These are phyloP conservation scores for Lachnellula arida DNA, from an alignment of 2,329 filamentous ascomycete genomes.

Conservation along the genomic window DNA sequence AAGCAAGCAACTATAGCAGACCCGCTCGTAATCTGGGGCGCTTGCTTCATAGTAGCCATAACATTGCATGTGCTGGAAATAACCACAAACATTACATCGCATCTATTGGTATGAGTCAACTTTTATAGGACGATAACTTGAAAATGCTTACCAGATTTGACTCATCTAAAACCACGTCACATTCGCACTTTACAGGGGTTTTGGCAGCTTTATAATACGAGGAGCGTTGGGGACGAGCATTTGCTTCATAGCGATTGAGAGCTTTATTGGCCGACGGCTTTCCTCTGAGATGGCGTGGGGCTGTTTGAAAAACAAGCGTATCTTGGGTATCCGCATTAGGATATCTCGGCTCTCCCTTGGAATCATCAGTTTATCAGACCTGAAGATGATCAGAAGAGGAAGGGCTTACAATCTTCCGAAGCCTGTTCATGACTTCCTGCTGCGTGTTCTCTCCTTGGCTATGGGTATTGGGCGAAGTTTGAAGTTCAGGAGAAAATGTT, in stretches of 20 bases:
- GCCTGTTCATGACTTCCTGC: not conserved
- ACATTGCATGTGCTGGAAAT: slow-evolving; percentile 18
- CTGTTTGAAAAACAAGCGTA: slow-evolving; percentile 1
- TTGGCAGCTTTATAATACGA: not conserved
- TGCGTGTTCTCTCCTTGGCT: slow-evolving; percentile 6
- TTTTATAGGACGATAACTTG: not conserved
- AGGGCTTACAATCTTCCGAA: slow-evolving; percentile 7
- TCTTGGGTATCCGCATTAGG: slow-evolving; percentile 15
- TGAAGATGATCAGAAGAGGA: not conserved
- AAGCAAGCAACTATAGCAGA: slow-evolving; percentile 22
- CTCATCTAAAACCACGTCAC: slow-evolving; percentile 2
- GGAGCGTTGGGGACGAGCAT: not conserved
- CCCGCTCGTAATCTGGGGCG: not conserved
- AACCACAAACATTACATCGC: slow-evolving; percentile 17
- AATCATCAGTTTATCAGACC: not conserved
- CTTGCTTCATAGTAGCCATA: slow-evolving; percentile 20
- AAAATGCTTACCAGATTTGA: slow-evolving; percentile 9
- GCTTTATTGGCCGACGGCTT: not conserved
- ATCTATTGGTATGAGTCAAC: slow-evolving; percentile 12
- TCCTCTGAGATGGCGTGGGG: not conserved
- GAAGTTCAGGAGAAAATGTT: not conserved
- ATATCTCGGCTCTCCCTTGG: slow-evolving; percentile 11
- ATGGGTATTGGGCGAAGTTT: not conserved
- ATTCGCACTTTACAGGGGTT: slow-evolving; percentile 10
- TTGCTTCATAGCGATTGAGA: not conserved